Evolutionary conservation across 1,284 basidiomycete species (phyloP), one percentile per base, ranked within the genome.

Genomic region (Cutaneotrichosporon sp.): DNA sequence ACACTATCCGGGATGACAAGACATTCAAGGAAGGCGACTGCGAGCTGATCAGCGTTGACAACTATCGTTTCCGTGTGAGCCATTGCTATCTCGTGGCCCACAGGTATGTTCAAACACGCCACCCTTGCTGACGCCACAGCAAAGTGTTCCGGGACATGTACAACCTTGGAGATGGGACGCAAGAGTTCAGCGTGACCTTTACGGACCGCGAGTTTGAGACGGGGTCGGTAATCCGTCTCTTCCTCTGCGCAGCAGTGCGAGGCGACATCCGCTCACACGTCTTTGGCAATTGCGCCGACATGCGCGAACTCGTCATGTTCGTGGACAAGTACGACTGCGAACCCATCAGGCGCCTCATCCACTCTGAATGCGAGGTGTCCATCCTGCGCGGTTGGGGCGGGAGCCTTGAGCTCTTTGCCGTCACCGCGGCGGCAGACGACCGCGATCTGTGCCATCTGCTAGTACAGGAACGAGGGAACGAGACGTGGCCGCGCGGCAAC

Each of bases 1-100:
- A 51, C 49, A 51, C 13, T 11, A 34, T 53, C 52, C 21, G 26
- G 14, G 52, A 53, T 13, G 52, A 53, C 32, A n/a, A 32, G 30
- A 34, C 18, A 31, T 53, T 32, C n/a, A 34, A 53, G 2, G 55
- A 53, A 16, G 52, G 52, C 32, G 52, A 53, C 52, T 32, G 21
- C 31, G 52, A 53, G 52, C 14, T 53, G 21, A 53, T 53, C 52
- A 32, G 21, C 31, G 52, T 30, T 31, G 52, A 53, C 26, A 53
- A 53, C 52, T 10, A 32, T 14, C 52, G 52, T 5, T 36, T 53
- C 30, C 52, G 52, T 18, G 52, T 53, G 8, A 21, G 21, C 52
- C 18, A n/a, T 8, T n/a, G 30, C 32, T n/a, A 53, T 34, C 31
- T 53, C 31, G 21, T 53, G 0, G 13, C 52, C 2, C 7, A 9